These are phyloP conservation scores for Irpex rosettiformis DNA, from an alignment of 1,284 basidiomycete genomes.

Conservation along the genomic window DNA sequence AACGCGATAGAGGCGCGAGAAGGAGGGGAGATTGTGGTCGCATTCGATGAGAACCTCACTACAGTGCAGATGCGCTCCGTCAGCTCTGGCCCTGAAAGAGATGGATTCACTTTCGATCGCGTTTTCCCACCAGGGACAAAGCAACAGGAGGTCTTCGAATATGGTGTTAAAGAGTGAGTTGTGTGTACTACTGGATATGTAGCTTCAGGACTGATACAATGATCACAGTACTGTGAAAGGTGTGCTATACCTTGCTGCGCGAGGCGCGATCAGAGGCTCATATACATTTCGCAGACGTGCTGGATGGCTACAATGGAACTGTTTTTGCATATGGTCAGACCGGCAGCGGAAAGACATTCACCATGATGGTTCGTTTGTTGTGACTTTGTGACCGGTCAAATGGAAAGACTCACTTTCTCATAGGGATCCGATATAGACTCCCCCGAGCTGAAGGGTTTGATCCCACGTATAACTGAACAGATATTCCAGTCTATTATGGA, in stretches of 20 bases:
- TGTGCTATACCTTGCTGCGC: slow-evolving; percentile 26
- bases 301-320: slow-evolving; percentile 98
- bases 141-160: slow-evolving; percentile 97
- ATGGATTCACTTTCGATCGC: slow-evolving; percentile 96
- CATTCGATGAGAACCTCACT: slow-evolving; percentile 83
- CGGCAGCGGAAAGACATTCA: slow-evolving; percentile 95
- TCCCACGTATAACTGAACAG: slow-evolving; percentile 98
- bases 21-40: slow-evolving; percentile 88
- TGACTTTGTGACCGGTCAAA: background rate
- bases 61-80: slow-evolving; percentile 79
- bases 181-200: background rate
- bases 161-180: slow-evolving; percentile 95
- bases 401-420: slow-evolving; percentile 14
- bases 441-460: slow-evolving; percentile 89
- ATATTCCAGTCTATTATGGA: slow-evolving; percentile 98
- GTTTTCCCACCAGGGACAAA: slow-evolving; percentile 93
- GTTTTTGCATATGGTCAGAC: slow-evolving; percentile 99
- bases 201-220: slow-evolving; percentile 7
- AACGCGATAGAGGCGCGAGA: slow-evolving; percentile 91
- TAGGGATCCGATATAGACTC: slow-evolving; percentile 98
- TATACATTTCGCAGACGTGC: slow-evolving; percentile 68
- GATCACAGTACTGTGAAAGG: slow-evolving; percentile 72
- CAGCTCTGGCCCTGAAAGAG: slow-evolving; percentile 75
- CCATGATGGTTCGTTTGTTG: slow-evolving; percentile 80
- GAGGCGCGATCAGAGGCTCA: background rate